Base-by-base conservation (phyloP, 2,329 filamentous ascomycete species). In the Trichoderma koningii region DNA sequence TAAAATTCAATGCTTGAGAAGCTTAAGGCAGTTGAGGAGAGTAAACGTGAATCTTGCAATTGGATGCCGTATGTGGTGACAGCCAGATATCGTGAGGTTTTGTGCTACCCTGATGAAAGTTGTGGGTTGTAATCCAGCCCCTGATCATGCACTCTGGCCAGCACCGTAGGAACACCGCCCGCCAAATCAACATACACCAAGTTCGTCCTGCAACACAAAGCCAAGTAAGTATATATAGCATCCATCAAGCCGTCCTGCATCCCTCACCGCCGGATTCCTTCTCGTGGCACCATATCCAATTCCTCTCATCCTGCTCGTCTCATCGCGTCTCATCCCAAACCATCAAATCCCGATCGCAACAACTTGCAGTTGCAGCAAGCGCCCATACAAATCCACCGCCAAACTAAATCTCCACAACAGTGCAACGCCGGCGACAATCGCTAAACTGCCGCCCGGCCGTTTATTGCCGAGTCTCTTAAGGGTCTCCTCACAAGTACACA, bases 381-480 rank as follows among this genome's bases (percentile, higher is more conserved):
- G 17, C 47, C 19, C 15, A 45, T 51, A 51, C 28, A 5, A 17
- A 62, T 34, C n/a, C 34, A 30, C 23, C 57, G 30, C 55, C 23
- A 19, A 44, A 44, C 0, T 14, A 14, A 14, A 14, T 14, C 34
- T 47, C 57, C 57, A 44, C 57, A 52, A 23, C 57, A 50, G 57
- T 41, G 48, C 34, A 30, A 50, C 57, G 57, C 57, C 57, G 17
- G 47, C 21, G 41, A 14, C 34, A 21, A 28, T 28, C 7, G 21
- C 42, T 51, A 61, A 30, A 28, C 28, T 28, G 47, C 47, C 28
- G 30, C 19, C 26, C 15, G 19, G 44, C 30, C 30, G 15, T 26
- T 50, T 38, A 56, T 56, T 38, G 41, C 55, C 47, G 57, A 51
- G 2, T 34, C 30, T 61, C 23, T 61, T n/a, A 14, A 23, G 26